phyloP scores from a whole-genome alignment of 2,329 filamentous ascomycete species.

The Penicillium corylophilum region DNA sequence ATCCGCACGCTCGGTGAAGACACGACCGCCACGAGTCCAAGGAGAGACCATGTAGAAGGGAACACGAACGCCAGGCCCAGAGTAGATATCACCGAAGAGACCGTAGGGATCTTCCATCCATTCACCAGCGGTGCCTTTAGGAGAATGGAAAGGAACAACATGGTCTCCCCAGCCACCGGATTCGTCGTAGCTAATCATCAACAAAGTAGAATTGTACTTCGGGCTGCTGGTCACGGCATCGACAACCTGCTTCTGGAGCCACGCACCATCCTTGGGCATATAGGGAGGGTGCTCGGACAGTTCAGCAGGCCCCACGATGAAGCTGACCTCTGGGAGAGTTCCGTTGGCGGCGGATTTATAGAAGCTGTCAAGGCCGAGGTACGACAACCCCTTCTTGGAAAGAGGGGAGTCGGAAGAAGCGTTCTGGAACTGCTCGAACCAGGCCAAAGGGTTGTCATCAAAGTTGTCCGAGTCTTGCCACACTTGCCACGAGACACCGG shows the following conservation, averaged over 20 bases:
- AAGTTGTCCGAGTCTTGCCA: constrained; percentile 54
- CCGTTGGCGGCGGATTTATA: constrained; percentile 52
- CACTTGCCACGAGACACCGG: constrained; percentile 52
- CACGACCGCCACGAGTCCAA: constrained; percentile 54
- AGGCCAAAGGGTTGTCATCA: constrained; percentile 55
- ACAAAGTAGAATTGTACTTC: constrained; percentile 49
- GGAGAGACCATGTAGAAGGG: constrained; percentile 58
- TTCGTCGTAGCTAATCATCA: constrained; percentile 56
- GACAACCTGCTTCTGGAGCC: constrained; percentile 55
- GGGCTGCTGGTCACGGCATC: constrained; percentile 52
- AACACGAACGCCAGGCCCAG: constrained; percentile 49
- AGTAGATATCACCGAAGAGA: constrained; percentile 43
- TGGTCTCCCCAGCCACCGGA: constrained; percentile 58
- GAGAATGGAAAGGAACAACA: constrained; percentile 53
- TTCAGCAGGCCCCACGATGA: constrained; percentile 52
- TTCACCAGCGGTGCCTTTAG: constrained; percentile 51
- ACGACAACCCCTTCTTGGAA: constrained; percentile 49
- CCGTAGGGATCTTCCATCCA: constrained; percentile 52
- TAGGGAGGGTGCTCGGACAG: constrained; percentile 57
- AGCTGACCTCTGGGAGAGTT: constrained; percentile 53
- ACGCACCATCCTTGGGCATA: constrained; percentile 54
- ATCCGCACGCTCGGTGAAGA: constrained; percentile 56
- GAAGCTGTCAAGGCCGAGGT: constrained; percentile 50
- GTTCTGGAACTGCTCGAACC: constrained; percentile 55
- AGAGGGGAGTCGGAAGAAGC: constrained; percentile 44